phyloP scores from a whole-genome alignment of 2,329 filamentous ascomycete genomes.

The Trichoderma lentiforme region DNA sequence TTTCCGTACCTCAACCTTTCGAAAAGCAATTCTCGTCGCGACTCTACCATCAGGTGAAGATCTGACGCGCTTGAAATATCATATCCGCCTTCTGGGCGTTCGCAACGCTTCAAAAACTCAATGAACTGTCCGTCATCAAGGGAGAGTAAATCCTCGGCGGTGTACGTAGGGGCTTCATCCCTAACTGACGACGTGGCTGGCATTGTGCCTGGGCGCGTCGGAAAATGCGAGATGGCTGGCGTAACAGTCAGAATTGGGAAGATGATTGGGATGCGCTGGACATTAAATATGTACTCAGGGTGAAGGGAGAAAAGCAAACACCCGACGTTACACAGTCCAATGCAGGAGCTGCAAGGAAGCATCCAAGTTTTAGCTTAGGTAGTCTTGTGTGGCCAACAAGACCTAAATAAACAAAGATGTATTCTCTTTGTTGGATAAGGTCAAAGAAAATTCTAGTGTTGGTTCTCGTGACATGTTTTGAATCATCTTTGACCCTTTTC shows the following conservation, averaged over 20 bases:
- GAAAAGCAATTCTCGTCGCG: background rate
- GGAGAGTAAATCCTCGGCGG: background rate
- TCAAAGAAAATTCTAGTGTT: background rate
- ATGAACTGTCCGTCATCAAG: background rate
- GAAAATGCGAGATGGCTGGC: background rate
- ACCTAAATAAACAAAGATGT: background rate
- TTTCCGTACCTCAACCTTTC: background rate
- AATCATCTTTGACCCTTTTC: background rate
- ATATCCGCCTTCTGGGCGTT: background rate
- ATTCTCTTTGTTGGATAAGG: background rate
- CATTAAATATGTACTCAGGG: background rate
- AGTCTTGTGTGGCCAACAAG: background rate
- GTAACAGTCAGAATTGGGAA: background rate
- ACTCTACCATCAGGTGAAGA: background rate
- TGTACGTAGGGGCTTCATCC: background rate
- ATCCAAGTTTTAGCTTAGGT: background rate
- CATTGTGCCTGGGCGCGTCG: background rate
- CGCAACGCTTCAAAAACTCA: background rate
- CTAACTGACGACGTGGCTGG: background rate
- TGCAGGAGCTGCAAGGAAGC: background rate
- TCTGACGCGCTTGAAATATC: background rate
- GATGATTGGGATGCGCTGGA: background rate
- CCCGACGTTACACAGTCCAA: background rate
- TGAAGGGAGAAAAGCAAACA: background rate
- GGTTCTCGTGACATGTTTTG: background rate